A percentile compares a stretch with the other conserved stretches of the same genome.
phyloP scores from a whole-genome alignment of 345 rosid species.

The Microcos paniculata region DNA sequence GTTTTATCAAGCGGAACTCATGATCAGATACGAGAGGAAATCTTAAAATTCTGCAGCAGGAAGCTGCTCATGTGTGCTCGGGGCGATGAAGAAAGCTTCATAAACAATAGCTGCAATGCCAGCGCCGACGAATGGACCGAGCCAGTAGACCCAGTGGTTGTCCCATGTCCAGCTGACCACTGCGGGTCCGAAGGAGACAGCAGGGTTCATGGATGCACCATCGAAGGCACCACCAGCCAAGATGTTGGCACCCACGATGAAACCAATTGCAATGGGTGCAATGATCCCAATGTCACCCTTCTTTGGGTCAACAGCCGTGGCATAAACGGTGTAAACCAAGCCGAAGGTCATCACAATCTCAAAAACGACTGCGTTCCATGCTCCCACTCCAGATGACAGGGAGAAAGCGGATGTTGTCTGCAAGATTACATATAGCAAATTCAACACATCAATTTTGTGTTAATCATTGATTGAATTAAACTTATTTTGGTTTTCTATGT shows the following conservation, averaged over 20 bases:
- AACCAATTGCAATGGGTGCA: conserved; percentile 88
- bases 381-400: conserved; percentile 65
- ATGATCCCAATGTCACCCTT: conserved; percentile 74
- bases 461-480: neutral
- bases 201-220: conserved; percentile 96
- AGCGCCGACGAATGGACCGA: conserved; percentile 76
- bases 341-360: conserved; percentile 98
- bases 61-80: conserved; percentile 60
- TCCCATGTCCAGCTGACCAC: conserved; percentile 96
- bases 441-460: neutral
- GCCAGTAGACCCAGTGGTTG: conserved; percentile 94
- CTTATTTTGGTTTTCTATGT: neutral
- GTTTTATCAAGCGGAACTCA: neutral
- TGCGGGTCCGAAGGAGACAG: conserved; percentile 92
- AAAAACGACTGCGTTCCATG: conserved; percentile 73
- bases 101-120: conserved; percentile 72
- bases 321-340: conserved; percentile 83
- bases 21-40: neutral
- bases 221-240: conserved; percentile 89
- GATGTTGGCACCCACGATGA: conserved; percentile 91
- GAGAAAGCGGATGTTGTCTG: conserved; percentile 66
- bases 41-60: conserved; percentile 56
- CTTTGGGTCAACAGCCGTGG: conserved; percentile 91
- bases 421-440: neutral
- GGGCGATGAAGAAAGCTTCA: conserved; percentile 53